These are phyloP conservation scores for Phoma herbarum DNA, from an alignment of 2,329 filamentous ascomycete species.

Conservation along the genomic window DNA sequence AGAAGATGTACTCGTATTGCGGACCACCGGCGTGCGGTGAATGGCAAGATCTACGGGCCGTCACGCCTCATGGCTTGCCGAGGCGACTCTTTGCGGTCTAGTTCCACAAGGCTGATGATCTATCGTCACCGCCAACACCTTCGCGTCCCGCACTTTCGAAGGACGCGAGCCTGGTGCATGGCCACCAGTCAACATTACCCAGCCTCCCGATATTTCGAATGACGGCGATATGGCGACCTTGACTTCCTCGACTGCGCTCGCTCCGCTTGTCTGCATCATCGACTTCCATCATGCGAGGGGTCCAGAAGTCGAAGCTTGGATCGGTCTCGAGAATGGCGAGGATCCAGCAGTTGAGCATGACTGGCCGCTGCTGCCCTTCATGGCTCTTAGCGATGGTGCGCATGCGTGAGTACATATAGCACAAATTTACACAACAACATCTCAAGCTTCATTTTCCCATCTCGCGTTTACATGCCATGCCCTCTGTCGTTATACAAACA, in stretches of 20 bases:
- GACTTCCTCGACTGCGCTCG: conserved; percentile 21
- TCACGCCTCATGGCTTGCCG: conserved; percentile 23
- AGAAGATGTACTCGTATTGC: conserved; percentile 3
- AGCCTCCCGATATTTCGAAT: conserved; percentile 16
- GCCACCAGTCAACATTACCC: conserved; percentile 9
- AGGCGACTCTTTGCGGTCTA: conserved; percentile 28
- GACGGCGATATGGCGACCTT: conserved; percentile 52
- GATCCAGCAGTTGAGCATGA: conserved; percentile 86
- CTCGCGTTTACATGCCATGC: conserved; percentile 15
- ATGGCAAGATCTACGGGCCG: conserved; percentile 14
- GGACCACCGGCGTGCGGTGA: conserved; percentile 5
- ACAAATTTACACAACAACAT: conserved; percentile 47
- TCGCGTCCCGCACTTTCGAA: conserved; percentile 29
- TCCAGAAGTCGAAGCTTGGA: conserved; percentile 93
- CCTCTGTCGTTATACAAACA: not conserved
- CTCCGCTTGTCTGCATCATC: conserved; percentile 59
- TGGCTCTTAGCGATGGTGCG: conserved; percentile 94
- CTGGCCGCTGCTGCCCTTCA: conserved; percentile 92
- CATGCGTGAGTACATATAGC: conserved; percentile 70
- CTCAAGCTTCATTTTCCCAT: not conserved
- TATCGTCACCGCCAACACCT: conserved; percentile 38
- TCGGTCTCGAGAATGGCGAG: conserved; percentile 75
- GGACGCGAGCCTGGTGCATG: conserved; percentile 30
- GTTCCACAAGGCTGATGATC: conserved; percentile 33
- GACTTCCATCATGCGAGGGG: conserved; percentile 69